Conservation (phyloP, 129 eudicot species). For the Saussurea involucrata region DNA sequence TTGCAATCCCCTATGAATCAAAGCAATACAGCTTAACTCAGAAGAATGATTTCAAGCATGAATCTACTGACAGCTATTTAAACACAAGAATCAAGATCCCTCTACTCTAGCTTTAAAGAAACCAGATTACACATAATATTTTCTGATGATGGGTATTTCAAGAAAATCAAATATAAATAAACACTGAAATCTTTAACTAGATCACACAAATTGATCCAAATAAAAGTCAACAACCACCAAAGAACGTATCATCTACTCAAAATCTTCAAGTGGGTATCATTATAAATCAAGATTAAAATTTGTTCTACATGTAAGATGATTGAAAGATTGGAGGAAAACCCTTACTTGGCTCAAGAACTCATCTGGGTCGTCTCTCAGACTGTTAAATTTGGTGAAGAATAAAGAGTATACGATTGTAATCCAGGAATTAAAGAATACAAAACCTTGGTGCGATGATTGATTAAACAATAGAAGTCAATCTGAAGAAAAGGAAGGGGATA, state of each 20-base stretch:
- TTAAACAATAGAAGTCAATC: constrained; percentile 26
- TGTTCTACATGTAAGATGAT: constrained; percentile 2
- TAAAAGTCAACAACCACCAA: constrained; percentile 23
- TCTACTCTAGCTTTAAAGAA: neutral
- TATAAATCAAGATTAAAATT: constrained; percentile 14
- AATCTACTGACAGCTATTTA: constrained; percentile 11
- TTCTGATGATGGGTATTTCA: neutral
- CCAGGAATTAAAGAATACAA: constrained; percentile 5
- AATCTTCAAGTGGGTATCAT: constrained; percentile 27
- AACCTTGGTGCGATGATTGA: constrained; percentile 19
- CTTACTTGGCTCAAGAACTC: constrained; percentile 41
- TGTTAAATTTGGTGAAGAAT: constrained; percentile 13
- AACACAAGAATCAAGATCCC: constrained; percentile 7
- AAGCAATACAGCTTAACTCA: neutral
- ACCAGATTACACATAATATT: constrained; percentile 18
- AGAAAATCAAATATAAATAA: neutral
- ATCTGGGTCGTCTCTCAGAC: constrained; percentile 32
- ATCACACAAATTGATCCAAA: constrained; percentile 28
- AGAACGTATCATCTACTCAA: constrained; percentile 3
- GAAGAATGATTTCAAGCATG: constrained; percentile 10
- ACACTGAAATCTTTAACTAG: constrained; percentile 12
- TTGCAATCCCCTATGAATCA: neutral
- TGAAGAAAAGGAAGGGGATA: constrained; percentile 19
- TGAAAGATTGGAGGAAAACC: neutral
- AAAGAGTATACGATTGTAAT: constrained; percentile 12